These are phyloP conservation scores for Sclerotinia sclerotiorum DNA, from an alignment of 2,329 filamentous ascomycete genomes.

Conservation along the genomic window DNA sequence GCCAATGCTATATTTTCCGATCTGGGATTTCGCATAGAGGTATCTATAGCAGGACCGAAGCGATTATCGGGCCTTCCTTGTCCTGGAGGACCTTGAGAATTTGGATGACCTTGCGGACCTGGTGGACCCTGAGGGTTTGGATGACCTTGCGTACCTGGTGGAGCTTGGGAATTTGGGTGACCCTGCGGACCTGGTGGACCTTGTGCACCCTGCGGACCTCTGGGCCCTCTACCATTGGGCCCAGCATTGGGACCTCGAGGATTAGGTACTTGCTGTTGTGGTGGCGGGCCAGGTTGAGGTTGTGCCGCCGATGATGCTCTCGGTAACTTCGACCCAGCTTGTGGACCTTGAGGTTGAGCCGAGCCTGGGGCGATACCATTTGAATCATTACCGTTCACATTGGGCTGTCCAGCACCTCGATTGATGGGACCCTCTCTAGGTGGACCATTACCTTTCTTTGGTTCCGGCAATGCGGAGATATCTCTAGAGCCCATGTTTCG, in stretches of 20 bases:
- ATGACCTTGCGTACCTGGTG: not conserved
- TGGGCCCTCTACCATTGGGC: slow-evolving; percentile 22
- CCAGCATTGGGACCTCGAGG: slow-evolving; percentile 40
- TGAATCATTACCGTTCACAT: slow-evolving; percentile 43
- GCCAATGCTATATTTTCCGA: slow-evolving; percentile 48
- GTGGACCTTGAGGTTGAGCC: slow-evolving; percentile 42
- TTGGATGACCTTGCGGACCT: slow-evolving; percentile 20
- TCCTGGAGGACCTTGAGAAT: slow-evolving; percentile 17
- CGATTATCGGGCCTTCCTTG: slow-evolving; percentile 36
- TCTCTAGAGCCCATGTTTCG: slow-evolving; percentile 38
- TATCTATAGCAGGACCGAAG: slow-evolving; percentile 39
- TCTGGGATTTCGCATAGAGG: slow-evolving; percentile 42
- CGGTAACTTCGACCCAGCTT: slow-evolving; percentile 55
- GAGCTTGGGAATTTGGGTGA: slow-evolving; percentile 7
- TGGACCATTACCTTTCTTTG: slow-evolving; percentile 49
- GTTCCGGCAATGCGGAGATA: slow-evolving; percentile 43
- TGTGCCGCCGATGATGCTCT: slow-evolving; percentile 59
- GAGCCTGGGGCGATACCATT: slow-evolving; percentile 39
- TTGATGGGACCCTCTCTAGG: slow-evolving; percentile 46
- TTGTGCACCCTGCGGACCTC: slow-evolving; percentile 10
- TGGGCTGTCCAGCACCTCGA: slow-evolving; percentile 41
- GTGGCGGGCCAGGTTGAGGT: slow-evolving; percentile 62
- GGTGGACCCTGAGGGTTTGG: slow-evolving; percentile 18
- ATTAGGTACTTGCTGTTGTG: slow-evolving; percentile 61
- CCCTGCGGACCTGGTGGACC: not conserved